A percentile compares a stretch with the other conserved stretches of the same genome.
Conservation (phyloP, 176 grass and related monocot genomes). For the Dactylis glomerata region DNA sequence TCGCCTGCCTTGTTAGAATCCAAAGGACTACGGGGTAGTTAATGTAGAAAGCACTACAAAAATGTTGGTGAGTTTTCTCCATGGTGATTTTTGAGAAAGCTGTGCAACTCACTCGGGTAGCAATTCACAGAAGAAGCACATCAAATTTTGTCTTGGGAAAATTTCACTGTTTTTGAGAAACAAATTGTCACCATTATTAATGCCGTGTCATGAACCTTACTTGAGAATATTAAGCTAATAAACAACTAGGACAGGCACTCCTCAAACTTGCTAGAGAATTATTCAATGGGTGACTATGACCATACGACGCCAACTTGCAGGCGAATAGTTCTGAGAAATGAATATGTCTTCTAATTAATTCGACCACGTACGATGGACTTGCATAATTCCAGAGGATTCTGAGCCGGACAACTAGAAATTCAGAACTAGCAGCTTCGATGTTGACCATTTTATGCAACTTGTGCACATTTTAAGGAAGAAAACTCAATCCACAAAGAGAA, state of each 20-base stretch:
- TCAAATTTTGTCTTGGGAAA: not conserved
- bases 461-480: conserved; percentile 12
- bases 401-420: conserved; percentile 2
- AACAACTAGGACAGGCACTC: not conserved
- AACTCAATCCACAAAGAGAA: not conserved
- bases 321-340: not conserved
- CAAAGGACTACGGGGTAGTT: not conserved
- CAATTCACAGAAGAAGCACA: not conserved
- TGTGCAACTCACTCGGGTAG: not conserved
- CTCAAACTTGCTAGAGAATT: not conserved
- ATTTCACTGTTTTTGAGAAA: not conserved
- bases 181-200: not conserved
- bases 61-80: not conserved
- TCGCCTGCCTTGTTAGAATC: not conserved
- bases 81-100: not conserved
- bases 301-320: conserved; percentile 8
- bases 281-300: not conserved
- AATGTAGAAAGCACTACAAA: not conserved
- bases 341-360: not conserved
- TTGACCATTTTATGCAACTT: conserved; percentile 26
- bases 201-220: not conserved
- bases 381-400: conserved; percentile 12
- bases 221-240: not conserved
- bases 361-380: not conserved
- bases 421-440: not conserved